Evolutionary conservation across 805 yeast genomes (phyloP).

Genomic region (fission yeast (Schizosaccharomyces pombe)): ASM294v3 CU329670.1:5018001-5018500

Average conservation of each 20-base stretch:
- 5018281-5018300: neutral
- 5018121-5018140: constrained; percentile 20
- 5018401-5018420: constrained; percentile 97
- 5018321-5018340: neutral
- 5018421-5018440: constrained; percentile 95
- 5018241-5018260: constrained; percentile 97
- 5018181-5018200: constrained; percentile 32
- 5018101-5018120: constrained; percentile 1
- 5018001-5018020: neutral
- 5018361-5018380: neutral
- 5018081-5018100: neutral
- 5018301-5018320: too few relatives aligned
- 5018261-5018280: constrained; percentile 57
- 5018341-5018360: neutral
- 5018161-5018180: constrained; percentile 99
- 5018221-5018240: constrained; percentile 99
- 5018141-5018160: constrained; percentile 80
- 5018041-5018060: neutral
- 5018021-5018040: neutral
- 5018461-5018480: constrained; percentile 91
- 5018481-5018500: constrained; percentile 98
- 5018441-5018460: constrained; percentile 98
- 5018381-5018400: constrained; percentile 39
- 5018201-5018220: constrained; percentile 97
- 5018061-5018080: neutral